Base-by-base conservation (phyloP, 495 filamentous ascomycete species). In the Schizothecium vesticola region DNA sequence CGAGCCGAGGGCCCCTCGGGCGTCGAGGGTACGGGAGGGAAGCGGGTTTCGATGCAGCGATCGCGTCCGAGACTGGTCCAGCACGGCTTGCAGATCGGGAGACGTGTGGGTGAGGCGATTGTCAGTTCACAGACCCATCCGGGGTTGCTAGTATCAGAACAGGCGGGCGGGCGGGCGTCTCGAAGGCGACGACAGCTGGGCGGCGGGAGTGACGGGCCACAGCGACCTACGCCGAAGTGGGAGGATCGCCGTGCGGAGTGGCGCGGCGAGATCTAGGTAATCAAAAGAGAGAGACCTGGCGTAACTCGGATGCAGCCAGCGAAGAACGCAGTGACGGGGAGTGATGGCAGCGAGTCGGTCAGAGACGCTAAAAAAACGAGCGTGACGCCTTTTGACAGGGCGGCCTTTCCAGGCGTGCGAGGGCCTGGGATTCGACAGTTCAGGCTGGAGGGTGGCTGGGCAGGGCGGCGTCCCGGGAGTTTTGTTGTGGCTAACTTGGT, bases 51-150 rank as follows among this genome's bases (percentile, higher is more conserved):
- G 66, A 25, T 57, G 67, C 58, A 59, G 63, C 59, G 64, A 43
- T 61, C 23, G 68, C 66, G 61, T 61, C 57, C 60, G 67, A 65
- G 65, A 67, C 23, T 68, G 55, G 69, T 57, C 67, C 64, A 73
- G 66, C 63, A 22, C 61, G 68, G 36, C 68, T 66, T 71, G 74
- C 72, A 74, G 74, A 72, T 73, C 72, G 72, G 72, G 72, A 33
- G 61, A 43, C n/a, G 70, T 51, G 43, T 25, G 67, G 62, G 64
- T 29, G 68, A 61, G 67, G 67, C 66, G 74, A 74, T 73, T 73
- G 70, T 63, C 70, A 72, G 69, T 69, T 72, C 70, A 73, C 71
- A 69, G 59, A 64, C 68, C 68, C 69, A 69, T 73, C 69, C 67
- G 64, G 65, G 63, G 65, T 57, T 51, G 61, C 56, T 55, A 56